Conservation (phyloP, 2,329 filamentous ascomycete genomes). For the Colletotrichum sp. region DNA sequence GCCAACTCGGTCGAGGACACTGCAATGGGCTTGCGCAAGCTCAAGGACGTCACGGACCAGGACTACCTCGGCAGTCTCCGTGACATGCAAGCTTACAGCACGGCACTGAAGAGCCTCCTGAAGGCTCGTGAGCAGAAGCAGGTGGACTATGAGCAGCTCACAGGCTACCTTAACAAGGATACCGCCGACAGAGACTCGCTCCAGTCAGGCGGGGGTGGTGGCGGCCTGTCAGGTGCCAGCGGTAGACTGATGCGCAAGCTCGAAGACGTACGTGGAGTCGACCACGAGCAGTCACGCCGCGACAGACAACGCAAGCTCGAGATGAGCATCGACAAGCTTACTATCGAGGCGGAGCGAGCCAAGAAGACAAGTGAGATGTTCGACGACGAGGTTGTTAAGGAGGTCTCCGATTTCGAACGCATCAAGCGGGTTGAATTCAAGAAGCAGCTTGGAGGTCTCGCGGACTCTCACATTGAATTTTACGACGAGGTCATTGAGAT, state of each 20-base stretch:
- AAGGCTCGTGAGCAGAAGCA: conserved; percentile 97
- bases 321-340: conserved; percentile 89
- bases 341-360: conserved; percentile 84
- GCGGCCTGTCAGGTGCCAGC: conserved; percentile 74
- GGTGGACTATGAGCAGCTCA: conserved; percentile 94
- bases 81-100: conserved; percentile 94
- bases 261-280: conserved; percentile 94
- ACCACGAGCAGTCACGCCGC: conserved; percentile 89
- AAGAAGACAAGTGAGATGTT: conserved; percentile 90
- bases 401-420: conserved; percentile 92
- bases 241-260: conserved; percentile 93
- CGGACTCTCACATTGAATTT: conserved; percentile 85
- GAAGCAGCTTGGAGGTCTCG: conserved; percentile 80
- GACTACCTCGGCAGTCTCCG: conserved; percentile 92
- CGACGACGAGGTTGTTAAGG: conserved; percentile 93
- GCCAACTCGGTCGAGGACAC: conserved; percentile 86
- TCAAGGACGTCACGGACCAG: conserved; percentile 92
- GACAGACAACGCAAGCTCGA: conserved; percentile 91
- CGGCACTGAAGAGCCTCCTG: conserved; percentile 84
- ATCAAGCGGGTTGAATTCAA: conserved; percentile 96
- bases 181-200: conserved; percentile 85
- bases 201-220: conserved; percentile 59
- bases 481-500: conserved; percentile 80
- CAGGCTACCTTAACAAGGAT: conserved; percentile 93
- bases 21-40: conserved; percentile 74